Base-by-base conservation (phyloP, 192 early-diverging fungal species). In the Entomortierella chlamydospora region DNA sequence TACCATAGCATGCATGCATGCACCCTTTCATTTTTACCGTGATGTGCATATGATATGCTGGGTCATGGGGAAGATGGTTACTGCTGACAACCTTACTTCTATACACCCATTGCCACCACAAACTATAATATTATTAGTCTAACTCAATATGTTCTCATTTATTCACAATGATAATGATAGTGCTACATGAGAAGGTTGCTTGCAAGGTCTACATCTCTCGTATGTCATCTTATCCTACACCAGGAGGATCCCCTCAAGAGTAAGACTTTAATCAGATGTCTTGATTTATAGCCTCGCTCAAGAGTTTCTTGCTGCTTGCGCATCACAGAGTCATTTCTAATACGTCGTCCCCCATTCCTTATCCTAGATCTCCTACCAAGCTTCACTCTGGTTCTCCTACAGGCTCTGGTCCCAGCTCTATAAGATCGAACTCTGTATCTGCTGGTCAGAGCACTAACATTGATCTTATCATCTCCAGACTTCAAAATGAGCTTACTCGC, bases 111-210 rank as follows among this genome's bases (percentile, higher is more conserved):
- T 41, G 39, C 39, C 39, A 13, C 39, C 39, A 41, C 7, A 41
- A 13, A 41, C 11, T 8, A 25, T 8, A 17, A 51, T 25, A 51
- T 15, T 18, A 15, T 51, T 7, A 51, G 23, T 25, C n/a, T n/a
- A n/a, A n/a, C n/a, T n/a, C n/a, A n/a, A n/a, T n/a, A n/a, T n/a
- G n/a, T n/a, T n/a, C n/a, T n/a, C n/a, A n/a, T 20, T 47, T 47
- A 12, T 47, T 17, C 34, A 47, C 20, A 20, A 47, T 47, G 4
- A 41, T 41, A 13, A 42, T 18, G 9, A 34, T 42, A 79, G 76
- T 79, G 57, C 62, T 79, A 17, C 76, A 79, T 15, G 76, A 79
- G 34, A 79, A 79, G 68, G 76, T 79, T 22, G 67, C 76, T 28
- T 79, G 68, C 63, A 79, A 70, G 63, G 61, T 70, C 33, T 79